Base-by-base conservation (phyloP, 2,329 filamentous ascomycete species). In the Ophiocordyceps camponoti-leonardi region DNA sequence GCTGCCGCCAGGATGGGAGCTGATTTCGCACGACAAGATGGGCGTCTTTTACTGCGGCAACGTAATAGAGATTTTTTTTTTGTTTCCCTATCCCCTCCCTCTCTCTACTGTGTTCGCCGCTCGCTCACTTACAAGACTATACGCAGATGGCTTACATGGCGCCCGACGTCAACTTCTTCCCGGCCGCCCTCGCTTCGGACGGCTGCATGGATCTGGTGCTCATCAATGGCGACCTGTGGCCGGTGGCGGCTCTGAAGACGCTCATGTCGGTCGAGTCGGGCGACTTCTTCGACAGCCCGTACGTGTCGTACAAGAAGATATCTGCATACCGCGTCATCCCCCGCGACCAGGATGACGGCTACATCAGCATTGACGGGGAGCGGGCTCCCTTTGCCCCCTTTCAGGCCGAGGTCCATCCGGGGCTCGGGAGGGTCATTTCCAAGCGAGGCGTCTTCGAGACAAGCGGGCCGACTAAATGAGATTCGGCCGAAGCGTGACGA, bases 31-130 rank as follows among this genome's bases (percentile, higher is more conserved):
- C 50, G 78, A 92, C 50, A 85, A 81, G 28, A 68, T 98, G 46
- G 87, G 87, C 42, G 95, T 86, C 56, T 94, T 98, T 60, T 96
- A 93, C 63, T 84, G 81, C 30, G 92, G 92, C 49, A 98, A 95
- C 60, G 79, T 81, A 58, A 66, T 76, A 22, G 18, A 37, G 6
- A 6, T 23, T 6, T 23, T 23, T 23, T 23, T 37, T 18, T 7
- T 67, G 19, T 8, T n/a, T n/a, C n/a, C n/a, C n/a, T n/a, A n/a
- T n/a, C n/a, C n/a, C n/a, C n/a, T n/a, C n/a, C n/a, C n/a, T n/a
- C n/a, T 10, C 4, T 6, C 16, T 10, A 20, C 19, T 20, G 16
- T 41, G 8, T 23, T 28, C 35, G 26, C 16, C 20, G 18, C 19
- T 22, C 19, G 19, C 37, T 13, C 13, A 22, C n/a, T 1, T 11